Conservation (phyloP, 805 yeast species). For the Phaffomyces thermotolerans region DNA sequence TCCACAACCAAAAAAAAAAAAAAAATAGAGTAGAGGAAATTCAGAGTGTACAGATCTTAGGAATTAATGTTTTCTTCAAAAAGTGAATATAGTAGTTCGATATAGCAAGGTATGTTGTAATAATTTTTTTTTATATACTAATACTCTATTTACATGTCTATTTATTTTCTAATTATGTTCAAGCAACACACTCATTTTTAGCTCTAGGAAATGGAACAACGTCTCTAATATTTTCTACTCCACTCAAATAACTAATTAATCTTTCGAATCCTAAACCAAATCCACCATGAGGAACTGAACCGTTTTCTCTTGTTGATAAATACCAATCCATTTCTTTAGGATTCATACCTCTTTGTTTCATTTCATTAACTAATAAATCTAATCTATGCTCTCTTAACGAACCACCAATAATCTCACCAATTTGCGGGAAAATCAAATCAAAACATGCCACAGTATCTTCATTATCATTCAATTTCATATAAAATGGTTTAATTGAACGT, state of each 20-base stretch:
- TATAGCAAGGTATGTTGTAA: too few species aligned
- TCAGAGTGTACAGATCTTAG: too few species aligned
- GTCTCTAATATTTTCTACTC: constrained; percentile 76
- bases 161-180: too few species aligned
- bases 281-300: constrained; percentile 92
- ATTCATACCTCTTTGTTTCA: constrained; percentile 51
- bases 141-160: not conserved
- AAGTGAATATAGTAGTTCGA: too few species aligned
- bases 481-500: constrained; percentile 70
- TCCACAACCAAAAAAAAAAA: too few species aligned
- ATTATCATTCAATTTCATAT: constrained; percentile 60
- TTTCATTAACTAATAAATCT: constrained; percentile 38
- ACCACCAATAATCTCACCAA: constrained; percentile 95
- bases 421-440: constrained; percentile 81
- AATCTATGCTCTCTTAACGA: constrained; percentile 77
- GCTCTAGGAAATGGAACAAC: constrained; percentile 83
- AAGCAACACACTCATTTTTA: constrained; percentile 38
- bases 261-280: constrained; percentile 95
- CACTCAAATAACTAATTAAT: constrained; percentile 63
- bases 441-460: constrained; percentile 75
- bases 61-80: too few species aligned
- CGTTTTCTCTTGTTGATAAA: constrained; percentile 60
- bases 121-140: not conserved
- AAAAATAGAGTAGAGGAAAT: too few species aligned
- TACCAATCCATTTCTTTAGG: constrained; percentile 67